Evolutionary conservation across 192 early-diverging fungal species (phyloP), one percentile per base, ranked within the genome.

Genomic region (Backusella mclennaniae): DNA sequence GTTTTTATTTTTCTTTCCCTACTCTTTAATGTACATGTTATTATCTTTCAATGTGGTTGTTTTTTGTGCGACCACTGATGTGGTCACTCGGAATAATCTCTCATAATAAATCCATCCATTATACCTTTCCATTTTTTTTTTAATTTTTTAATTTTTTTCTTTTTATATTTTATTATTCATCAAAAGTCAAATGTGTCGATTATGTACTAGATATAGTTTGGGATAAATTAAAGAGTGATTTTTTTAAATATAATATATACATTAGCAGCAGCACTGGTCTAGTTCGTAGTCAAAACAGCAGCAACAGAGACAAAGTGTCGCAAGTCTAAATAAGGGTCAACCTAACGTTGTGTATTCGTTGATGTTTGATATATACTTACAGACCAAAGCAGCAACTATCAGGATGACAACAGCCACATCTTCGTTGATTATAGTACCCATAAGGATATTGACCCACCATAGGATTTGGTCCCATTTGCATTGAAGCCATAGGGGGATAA

Each of bases 381-480:
- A 63, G 12, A 29, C 56, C 56, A 29, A 26, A 63, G 26, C 56
- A 63, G n/a, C 56, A 63, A 11, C 26, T 63, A 63, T 26, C 56
- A 63, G 56, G 23, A 29, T 63, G 56, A 63, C 56, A 63, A 11
- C 21, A 63, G 2, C 56, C 26, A 63, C 23, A 29, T 29, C 56
- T 63, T 29, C 23, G 21, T 14, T 29, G 56, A 63, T 63, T 12
- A 29, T 63, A 63, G 12, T 63, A 63, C 26, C 56, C 56, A 63
- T 63, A 63, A 63, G 56, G 56, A 14, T 63, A 1, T 23, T 59
- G 56, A 29, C 23, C 9, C 23, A 29, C 12, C 56, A 63, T 63
- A 12, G 56, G 56, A 63, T 63, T 29, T 63, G 56, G 23, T 63
- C 56, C 56, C 56, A 63, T 29, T 63, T 63, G 56, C 56, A 63